Evolutionary conservation across 805 yeast genomes (phyloP).

Genomic region (Saturnispora zaruensis): DNA sequence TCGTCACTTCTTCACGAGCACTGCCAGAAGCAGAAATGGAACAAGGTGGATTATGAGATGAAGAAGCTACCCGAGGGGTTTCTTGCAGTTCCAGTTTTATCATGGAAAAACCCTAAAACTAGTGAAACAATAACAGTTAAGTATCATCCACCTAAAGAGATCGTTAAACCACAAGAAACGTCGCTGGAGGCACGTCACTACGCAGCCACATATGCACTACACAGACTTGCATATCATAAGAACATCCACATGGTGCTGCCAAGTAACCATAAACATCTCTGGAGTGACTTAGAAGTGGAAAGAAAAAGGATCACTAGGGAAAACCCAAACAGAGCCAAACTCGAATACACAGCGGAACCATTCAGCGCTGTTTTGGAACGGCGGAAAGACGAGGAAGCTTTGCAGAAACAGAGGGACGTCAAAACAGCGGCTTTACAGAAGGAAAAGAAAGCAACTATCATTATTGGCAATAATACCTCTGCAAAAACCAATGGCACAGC

Average conservation of each 20-base stretch:
- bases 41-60: conserved; percentile 73
- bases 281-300: conserved; percentile 63
- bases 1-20: conserved; percentile 78
- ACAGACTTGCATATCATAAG: conserved; percentile 69
- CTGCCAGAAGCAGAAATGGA: conserved; percentile 87
- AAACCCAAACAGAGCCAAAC: conserved; percentile 40
- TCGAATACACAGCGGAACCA: conserved; percentile 63
- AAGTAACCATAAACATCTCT: conserved; percentile 64
- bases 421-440: conserved; percentile 43
- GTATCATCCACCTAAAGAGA: conserved; percentile 43
- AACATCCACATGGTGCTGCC: conserved; percentile 86
- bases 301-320: conserved; percentile 41
- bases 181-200: conserved; percentile 83
- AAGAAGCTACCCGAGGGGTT: conserved; percentile 41
- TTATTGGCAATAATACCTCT: conserved; percentile 22
- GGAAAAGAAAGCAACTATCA: conserved; percentile 37
- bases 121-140: conserved; percentile 52
- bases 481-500: not conserved
- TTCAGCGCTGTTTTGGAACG: conserved; percentile 59
- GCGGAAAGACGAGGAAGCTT: conserved; percentile 35
- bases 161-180: conserved; percentile 62
- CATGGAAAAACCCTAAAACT: conserved; percentile 76
- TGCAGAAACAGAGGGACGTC: conserved; percentile 39
- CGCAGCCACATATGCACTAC: conserved; percentile 84
- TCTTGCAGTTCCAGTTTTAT: conserved; percentile 54